A percentile compares a stretch with the other conserved stretches of the same genome.
Evolutionary conservation across 2,329 filamentous ascomycete species (phyloP).

Genomic region (Volutella citrinella): DNA sequence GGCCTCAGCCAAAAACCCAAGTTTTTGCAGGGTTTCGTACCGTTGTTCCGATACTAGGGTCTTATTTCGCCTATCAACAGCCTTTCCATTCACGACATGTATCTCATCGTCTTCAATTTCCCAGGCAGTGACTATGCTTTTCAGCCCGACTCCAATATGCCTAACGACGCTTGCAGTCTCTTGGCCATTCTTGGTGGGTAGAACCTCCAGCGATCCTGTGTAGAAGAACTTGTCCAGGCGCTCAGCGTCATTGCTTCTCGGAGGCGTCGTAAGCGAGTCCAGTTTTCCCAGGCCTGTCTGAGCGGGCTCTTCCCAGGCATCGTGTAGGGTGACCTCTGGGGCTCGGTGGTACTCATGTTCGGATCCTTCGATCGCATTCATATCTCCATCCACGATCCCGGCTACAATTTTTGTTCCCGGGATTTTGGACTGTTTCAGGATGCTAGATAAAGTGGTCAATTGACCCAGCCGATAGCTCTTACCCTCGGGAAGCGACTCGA

Average conservation of each 20-base stretch:
- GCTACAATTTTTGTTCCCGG: background rate
- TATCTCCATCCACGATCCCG: slow-evolving; percentile 9
- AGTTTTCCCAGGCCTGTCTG: background rate
- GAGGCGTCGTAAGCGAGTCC: slow-evolving; percentile 1
- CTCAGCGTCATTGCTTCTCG: background rate
- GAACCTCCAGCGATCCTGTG: background rate
- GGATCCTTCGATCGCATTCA: slow-evolving; percentile 5
- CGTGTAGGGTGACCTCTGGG: background rate
- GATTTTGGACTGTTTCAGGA: background rate
- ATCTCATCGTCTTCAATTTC: slow-evolving; percentile 4
- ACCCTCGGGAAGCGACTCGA: slow-evolving; percentile 7
- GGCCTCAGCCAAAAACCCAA: no score
- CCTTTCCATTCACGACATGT: background rate
- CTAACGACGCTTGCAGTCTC: background rate
- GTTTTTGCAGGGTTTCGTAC: background rate
- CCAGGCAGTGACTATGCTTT: slow-evolving; percentile 1
- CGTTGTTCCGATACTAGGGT: slow-evolving; percentile 3
- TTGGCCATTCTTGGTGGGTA: background rate
- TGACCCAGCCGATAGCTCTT: slow-evolving; percentile 2
- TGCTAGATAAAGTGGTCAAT: slow-evolving; percentile 3
- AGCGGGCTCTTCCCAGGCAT: slow-evolving; percentile 1
- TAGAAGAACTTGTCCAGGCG: slow-evolving; percentile 10
- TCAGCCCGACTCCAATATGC: slow-evolving; percentile 3
- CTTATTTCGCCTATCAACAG: background rate
- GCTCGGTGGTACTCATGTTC: slow-evolving; percentile 2